Percentiles rank a stretch among this genome's conserved stretches.
Conservation (phyloP, 176 grass and related monocot genomes). For the Melocanna baccifera region DNA sequence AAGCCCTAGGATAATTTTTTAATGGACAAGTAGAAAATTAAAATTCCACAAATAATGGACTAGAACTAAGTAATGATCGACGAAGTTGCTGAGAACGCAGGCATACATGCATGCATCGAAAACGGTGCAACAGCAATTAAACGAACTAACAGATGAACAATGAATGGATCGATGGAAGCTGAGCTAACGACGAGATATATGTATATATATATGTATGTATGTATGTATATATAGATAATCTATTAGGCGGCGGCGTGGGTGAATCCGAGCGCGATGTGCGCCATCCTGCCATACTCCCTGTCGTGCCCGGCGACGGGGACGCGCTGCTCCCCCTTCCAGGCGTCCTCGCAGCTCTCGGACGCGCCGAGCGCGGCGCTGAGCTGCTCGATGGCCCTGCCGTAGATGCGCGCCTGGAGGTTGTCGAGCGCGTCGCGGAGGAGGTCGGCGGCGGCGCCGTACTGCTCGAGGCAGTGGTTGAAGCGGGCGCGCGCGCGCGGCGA, state of each 20-base stretch:
- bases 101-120: neutral
- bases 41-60: no score
- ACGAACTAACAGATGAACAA: neutral
- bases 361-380: slow-evolving; percentile 39
- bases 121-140: neutral
- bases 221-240: neutral
- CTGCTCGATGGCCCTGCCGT: slow-evolving; percentile 49
- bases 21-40: no score
- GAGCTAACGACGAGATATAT: neutral
- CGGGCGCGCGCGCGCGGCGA: neutral
- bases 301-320: slow-evolving; percentile 40
- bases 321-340: slow-evolving; percentile 12
- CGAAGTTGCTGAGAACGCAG: neutral
- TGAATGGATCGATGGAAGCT: neutral
- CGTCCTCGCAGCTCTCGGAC: slow-evolving; percentile 57
- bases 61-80: no score
- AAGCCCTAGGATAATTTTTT: no score
- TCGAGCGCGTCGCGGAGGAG: slow-evolving; percentile 56
- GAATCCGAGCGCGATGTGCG: slow-evolving; percentile 53
- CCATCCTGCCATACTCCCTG: slow-evolving; percentile 52
- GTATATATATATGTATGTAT: no score
- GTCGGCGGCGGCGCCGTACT: slow-evolving; percentile 49
- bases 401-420: slow-evolving; percentile 45
- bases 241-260: slow-evolving; percentile 42
- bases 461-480: slow-evolving; percentile 50